Evolutionary conservation across 2,329 filamentous ascomycete species (phyloP), one percentile per base, ranked within the genome.

Genomic region (Sclerotinia nivalis): DNA sequence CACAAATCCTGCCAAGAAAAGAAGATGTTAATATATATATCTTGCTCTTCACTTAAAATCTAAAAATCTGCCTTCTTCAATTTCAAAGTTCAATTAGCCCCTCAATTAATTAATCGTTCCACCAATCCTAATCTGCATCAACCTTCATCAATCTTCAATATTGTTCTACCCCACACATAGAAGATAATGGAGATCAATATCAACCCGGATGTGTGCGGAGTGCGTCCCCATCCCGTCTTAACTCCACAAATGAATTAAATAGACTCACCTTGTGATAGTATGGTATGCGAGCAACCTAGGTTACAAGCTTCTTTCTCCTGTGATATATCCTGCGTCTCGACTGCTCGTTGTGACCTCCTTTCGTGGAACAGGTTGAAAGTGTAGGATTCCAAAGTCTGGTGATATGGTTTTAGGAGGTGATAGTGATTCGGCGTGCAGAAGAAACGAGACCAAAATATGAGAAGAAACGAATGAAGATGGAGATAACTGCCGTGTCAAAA

Each of bases 301-400:
- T 47, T 64, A 34, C 8, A 50, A 50, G 60, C 28, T 50, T 50
- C 47, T 64, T 13, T 43, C 40, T 43, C 40, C 5, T 52, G 60
- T 28, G 60, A 62, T 64, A 52, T 40, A 34, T 52, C 47, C 25
- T 56, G 49, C 49, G 62, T 66, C 62, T 55, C 37, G 62, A 31
- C 20, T 15, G 50, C 45, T 64, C 9, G 60, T 37, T 50, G 60
- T 37, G 18, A 61, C 58, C 45, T 15, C n/a, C 60, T 37, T 37
- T 20, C 28, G 12, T 50, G 45, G 8, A 50, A 62, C 25, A 31
- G 13, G 28, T 62, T 6, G 43, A 50, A 49, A 18, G 22, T 25
- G 45, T 25, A 62, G 20, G 28, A 47, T 25, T 9, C n/a, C 43
- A 22, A 43, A n/a, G 45, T 37, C 45, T 20, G 45, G 28, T 62